Evolutionary conservation across 129 eudicot species (phyloP).

Genomic region (Centaurea solstitialis): DNA sequence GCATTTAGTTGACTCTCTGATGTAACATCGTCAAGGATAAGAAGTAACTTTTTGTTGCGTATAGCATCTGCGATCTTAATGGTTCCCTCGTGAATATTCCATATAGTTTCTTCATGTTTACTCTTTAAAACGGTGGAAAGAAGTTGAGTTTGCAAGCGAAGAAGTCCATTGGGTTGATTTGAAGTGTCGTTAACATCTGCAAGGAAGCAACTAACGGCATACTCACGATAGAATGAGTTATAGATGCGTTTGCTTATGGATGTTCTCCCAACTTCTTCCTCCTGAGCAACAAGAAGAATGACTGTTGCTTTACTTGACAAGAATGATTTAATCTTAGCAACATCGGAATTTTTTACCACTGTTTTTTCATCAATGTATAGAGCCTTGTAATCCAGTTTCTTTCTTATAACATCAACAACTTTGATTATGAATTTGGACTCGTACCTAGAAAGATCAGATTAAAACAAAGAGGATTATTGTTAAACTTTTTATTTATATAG

Average conservation of each 20-base stretch:
- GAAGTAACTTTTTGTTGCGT: conserved; percentile 7
- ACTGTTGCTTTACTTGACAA: not conserved
- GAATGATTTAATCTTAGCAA: conserved; percentile 15
- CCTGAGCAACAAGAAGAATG: conserved; percentile 13
- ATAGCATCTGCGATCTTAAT: conserved; percentile 5
- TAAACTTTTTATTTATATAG: too few relatives aligned
- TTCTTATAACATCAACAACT: conserved; percentile 5
- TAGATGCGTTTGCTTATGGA: conserved; percentile 21
- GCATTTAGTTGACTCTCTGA: not conserved
- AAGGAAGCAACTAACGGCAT: not conserved
- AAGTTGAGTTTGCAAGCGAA: conserved; percentile 7
- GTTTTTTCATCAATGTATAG: conserved; percentile 10
- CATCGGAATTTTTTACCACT: not conserved
- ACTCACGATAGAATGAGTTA: not conserved
- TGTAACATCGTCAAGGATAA: conserved; percentile 22
- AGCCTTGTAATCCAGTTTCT: conserved; percentile 1
- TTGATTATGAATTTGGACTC: not conserved
- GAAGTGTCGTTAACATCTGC: not conserved
- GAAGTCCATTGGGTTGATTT: conserved; percentile 7
- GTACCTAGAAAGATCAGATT: not conserved
- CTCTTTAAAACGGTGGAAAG: not conserved
- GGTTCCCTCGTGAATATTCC: conserved; percentile 17
- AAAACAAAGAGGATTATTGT: too few relatives aligned
- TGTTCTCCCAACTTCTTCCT: conserved; percentile 24
- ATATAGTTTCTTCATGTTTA: not conserved